Conservation (phyloP, 2,329 filamentous ascomycete genomes). For the Seiridium cupressi region DNA sequence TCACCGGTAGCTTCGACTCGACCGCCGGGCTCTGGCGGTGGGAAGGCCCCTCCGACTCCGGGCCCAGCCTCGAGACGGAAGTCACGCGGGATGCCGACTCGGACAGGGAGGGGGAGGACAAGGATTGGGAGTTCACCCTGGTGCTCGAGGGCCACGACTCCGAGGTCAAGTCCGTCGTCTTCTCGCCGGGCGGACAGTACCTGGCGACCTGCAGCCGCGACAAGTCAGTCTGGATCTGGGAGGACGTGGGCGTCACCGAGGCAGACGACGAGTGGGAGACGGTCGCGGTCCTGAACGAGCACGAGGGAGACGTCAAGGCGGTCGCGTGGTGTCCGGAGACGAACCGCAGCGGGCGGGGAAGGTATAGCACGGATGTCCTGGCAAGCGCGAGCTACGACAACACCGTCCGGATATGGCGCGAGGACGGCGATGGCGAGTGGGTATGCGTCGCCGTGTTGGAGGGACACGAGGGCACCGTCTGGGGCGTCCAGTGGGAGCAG, state of each 20-base stretch:
- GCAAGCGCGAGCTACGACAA: constrained; percentile 95
- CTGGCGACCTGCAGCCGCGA: constrained; percentile 90
- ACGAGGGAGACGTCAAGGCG: constrained; percentile 92
- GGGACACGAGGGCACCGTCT: constrained; percentile 84
- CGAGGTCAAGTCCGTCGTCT: constrained; percentile 81
- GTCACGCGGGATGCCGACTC: constrained; percentile 31
- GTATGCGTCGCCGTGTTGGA: constrained; percentile 79
- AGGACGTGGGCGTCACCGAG: constrained; percentile 72
- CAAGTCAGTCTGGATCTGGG: constrained; percentile 98
- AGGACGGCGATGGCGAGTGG: constrained; percentile 90
- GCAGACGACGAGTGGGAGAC: constrained; percentile 97
- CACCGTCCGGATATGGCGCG: constrained; percentile 82
- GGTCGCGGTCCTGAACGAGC: constrained; percentile 89
- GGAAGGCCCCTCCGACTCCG: constrained; percentile 43
- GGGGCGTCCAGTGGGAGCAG: constrained; percentile 76
- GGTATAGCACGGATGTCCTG: constrained; percentile 67
- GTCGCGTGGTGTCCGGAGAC: constrained; percentile 85
- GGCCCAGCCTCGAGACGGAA: constrained; percentile 39
- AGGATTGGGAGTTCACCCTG: constrained; percentile 90
- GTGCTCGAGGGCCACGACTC: constrained; percentile 94
- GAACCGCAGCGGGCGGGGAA: constrained; percentile 41
- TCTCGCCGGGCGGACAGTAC: constrained; percentile 71
- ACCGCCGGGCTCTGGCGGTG: constrained; percentile 83
- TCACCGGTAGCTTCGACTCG: constrained; percentile 91
- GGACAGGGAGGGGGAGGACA: constrained; percentile 58